Percentiles rank a stretch among this genome's conserved stretches.
These are phyloP conservation scores for Colletotrichum caudatum DNA, from an alignment of 2,329 filamentous ascomycete genomes.

Conservation along the genomic window DNA sequence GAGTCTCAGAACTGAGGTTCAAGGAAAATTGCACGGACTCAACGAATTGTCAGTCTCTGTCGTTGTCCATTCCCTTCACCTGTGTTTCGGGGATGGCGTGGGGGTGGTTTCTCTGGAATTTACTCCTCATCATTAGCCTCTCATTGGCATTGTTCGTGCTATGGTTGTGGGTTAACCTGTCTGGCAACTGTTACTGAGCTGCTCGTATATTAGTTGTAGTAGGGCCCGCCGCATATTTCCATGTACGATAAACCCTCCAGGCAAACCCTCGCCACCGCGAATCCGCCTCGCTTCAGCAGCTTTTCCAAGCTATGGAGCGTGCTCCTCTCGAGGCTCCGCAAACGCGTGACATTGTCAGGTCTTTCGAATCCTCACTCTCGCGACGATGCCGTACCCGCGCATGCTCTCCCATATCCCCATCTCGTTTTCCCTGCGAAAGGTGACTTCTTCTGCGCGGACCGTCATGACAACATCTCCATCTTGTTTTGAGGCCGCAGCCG, in stretches of 20 bases:
- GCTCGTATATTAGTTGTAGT: not conserved
- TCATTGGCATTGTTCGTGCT: too few relatives aligned
- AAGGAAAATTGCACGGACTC: too few relatives aligned
- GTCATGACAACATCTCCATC: constrained; percentile 53
- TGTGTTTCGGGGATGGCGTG: too few relatives aligned
- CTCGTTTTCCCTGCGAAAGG: constrained; percentile 64
- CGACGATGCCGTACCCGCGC: constrained; percentile 63
- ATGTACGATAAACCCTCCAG: not conserved
- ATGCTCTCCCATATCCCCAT: constrained; percentile 65
- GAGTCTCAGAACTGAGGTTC: too few relatives aligned
- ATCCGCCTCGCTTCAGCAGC: not conserved
- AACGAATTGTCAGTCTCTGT: too few relatives aligned
- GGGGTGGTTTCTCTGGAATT: too few relatives aligned
- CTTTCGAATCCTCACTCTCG: constrained; percentile 51
- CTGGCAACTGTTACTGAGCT: too few relatives aligned
- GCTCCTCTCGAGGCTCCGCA: not conserved
- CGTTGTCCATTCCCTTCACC: too few relatives aligned
- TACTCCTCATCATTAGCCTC: too few relatives aligned
- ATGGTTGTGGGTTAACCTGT: too few relatives aligned
- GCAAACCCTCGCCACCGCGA: not conserved
- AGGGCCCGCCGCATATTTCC: not conserved
- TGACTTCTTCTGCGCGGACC: constrained; percentile 60
- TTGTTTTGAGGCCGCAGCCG: not conserved
- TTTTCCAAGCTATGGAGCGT: not conserved
- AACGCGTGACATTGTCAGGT: not conserved